phyloP scores from a whole-genome alignment of 2,329 filamentous ascomycete species.

The Clonostachys sp. region DNA sequence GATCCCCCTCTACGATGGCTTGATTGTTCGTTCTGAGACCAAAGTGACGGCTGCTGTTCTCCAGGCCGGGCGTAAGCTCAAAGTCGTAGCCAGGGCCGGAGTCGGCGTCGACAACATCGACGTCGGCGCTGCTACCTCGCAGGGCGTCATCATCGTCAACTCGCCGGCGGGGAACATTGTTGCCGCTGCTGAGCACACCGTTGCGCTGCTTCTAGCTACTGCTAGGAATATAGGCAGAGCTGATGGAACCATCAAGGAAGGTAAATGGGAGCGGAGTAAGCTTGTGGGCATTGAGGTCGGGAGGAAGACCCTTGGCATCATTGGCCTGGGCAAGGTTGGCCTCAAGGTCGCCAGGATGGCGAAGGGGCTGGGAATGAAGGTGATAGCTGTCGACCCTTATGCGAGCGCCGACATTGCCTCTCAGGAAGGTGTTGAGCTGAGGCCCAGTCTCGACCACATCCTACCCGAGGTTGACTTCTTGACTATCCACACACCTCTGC shows the following conservation, averaged over 20 bases:
- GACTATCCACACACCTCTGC: slow-evolving; percentile 76
- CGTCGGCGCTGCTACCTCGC: slow-evolving; percentile 64
- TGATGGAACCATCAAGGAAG: slow-evolving; percentile 63
- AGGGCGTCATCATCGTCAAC: slow-evolving; percentile 78
- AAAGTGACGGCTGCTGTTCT: slow-evolving; percentile 70
- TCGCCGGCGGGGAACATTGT: slow-evolving; percentile 76
- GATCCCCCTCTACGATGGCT: slow-evolving; percentile 68
- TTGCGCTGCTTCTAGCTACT: slow-evolving; percentile 69
- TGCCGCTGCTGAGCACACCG: slow-evolving; percentile 74
- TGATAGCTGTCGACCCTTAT: slow-evolving; percentile 73
- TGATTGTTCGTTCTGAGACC: slow-evolving; percentile 78
- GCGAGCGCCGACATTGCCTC: slow-evolving; percentile 68
- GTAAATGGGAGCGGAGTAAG: slow-evolving; percentile 70
- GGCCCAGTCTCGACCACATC: slow-evolving; percentile 51
- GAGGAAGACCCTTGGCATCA: slow-evolving; percentile 70
- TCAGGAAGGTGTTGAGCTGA: slow-evolving; percentile 60
- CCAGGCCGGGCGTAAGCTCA: slow-evolving; percentile 60
- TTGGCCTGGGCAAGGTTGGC: slow-evolving; percentile 80
- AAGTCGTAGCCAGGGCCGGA: slow-evolving; percentile 75
- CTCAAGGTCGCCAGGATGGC: slow-evolving; percentile 77
- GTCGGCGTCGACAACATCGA: slow-evolving; percentile 84
- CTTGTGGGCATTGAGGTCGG: slow-evolving; percentile 76
- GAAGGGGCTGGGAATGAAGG: slow-evolving; percentile 71
- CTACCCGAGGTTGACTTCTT: slow-evolving; percentile 69
- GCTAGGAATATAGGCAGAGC: slow-evolving; percentile 71